Conservation (phyloP, 1,139 yeast species). For the Nakaseomyces kungkrabaensis region DNA sequence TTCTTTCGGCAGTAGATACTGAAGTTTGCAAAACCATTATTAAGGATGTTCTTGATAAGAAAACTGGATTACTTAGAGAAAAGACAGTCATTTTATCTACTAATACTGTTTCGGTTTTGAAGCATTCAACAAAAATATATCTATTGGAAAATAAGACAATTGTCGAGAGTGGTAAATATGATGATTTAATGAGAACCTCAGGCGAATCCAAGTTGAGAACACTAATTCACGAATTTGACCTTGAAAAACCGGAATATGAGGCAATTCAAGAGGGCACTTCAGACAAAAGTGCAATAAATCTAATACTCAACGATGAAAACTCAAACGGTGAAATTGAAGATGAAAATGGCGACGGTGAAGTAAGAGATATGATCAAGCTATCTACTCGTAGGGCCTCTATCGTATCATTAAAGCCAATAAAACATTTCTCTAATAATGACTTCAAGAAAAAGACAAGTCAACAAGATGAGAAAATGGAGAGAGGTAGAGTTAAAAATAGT, state of each 20-base stretch:
- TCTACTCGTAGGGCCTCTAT: constrained; percentile 53
- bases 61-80: constrained; percentile 51
- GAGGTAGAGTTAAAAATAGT: constrained; percentile 55
- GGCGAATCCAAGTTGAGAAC: constrained; percentile 34
- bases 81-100: constrained; percentile 75
- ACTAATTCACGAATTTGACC: constrained; percentile 52
- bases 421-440: constrained; percentile 18
- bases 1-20: constrained; percentile 76
- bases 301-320: constrained; percentile 2
- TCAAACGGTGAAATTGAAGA: constrained; percentile 4
- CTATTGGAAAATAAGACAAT: constrained; percentile 52
- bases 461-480: constrained; percentile 37
- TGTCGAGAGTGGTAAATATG: constrained; percentile 51
- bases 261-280: constrained; percentile 3
- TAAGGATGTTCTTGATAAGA: constrained; percentile 46
- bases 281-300: constrained; percentile 1
- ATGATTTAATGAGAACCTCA: constrained; percentile 37
- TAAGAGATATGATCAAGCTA: constrained; percentile 7
- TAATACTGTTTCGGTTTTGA: constrained; percentile 64
- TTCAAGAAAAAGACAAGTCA: constrained; percentile 31
- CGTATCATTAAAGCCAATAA: constrained; percentile 37
- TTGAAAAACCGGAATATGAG: constrained; percentile 6
- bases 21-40: constrained; percentile 68
- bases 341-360: constrained; percentile 8
- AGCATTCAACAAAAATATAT: constrained; percentile 52